These are phyloP conservation scores for Earliella scabrosa DNA, from an alignment of 1,284 basidiomycete genomes.

Conservation along the genomic window DNA sequence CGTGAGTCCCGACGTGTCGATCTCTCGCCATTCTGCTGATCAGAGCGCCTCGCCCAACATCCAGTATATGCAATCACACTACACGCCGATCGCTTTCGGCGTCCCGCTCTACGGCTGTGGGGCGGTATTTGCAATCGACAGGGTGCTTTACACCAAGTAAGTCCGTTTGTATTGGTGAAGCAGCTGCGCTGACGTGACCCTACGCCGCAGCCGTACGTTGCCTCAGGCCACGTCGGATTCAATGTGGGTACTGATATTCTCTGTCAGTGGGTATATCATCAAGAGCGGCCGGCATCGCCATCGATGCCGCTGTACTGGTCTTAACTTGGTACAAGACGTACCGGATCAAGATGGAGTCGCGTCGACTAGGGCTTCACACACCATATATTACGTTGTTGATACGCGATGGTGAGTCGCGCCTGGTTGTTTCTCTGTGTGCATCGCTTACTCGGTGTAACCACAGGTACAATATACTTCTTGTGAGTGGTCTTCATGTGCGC, in stretches of 20 bases:
- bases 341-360: slow-evolving; percentile 22
- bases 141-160: not conserved
- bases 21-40: not conserved
- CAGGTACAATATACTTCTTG: slow-evolving; percentile 29
- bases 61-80: slow-evolving; percentile 21
- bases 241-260: not conserved
- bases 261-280: slow-evolving; percentile 10
- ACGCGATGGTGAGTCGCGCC: slow-evolving; percentile 25
- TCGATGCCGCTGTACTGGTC: slow-evolving; percentile 20
- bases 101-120: slow-evolving; percentile 27
- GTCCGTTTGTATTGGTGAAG: not conserved
- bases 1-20: not conserved
- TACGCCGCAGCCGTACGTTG: too few species aligned
- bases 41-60: not conserved
- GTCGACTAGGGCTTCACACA: slow-evolving; percentile 15
- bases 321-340: slow-evolving; percentile 31
- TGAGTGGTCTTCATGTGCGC: slow-evolving; percentile 1
- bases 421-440: not conserved
- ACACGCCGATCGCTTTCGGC: slow-evolving; percentile 26
- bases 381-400: slow-evolving; percentile 24
- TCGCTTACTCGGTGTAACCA: not conserved
- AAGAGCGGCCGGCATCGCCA: not conserved
- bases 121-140: not conserved
- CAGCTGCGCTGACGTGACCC: too few species aligned
- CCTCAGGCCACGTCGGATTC: too few species aligned